A percentile compares a stretch with the other conserved stretches of the same genome.
Evolutionary conservation across 1,139 yeast genomes (phyloP).

Genomic region (Eremothecium gossypii): DNA sequence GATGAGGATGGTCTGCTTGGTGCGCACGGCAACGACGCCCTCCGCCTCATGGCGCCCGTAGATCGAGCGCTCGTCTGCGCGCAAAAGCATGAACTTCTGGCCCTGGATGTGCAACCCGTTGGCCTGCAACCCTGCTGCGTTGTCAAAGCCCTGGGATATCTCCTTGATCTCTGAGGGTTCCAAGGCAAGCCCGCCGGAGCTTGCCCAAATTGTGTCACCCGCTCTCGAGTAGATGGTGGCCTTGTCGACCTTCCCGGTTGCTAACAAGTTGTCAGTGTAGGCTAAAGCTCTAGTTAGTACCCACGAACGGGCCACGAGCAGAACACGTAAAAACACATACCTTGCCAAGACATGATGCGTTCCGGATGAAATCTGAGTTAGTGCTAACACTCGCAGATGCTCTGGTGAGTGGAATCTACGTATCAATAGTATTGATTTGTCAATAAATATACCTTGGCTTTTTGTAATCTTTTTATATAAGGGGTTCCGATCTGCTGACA

Average conservation of each 20-base stretch:
- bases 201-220: slow-evolving; percentile 94
- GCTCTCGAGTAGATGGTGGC: slow-evolving; percentile 92
- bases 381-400: background rate
- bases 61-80: slow-evolving; percentile 87
- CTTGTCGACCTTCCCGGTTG: slow-evolving; percentile 79
- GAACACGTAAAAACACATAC: slow-evolving; percentile 23
- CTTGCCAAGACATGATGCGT: slow-evolving; percentile 36
- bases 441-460: background rate
- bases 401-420: background rate
- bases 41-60: slow-evolving; percentile 85
- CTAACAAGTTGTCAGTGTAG: slow-evolving; percentile 84
- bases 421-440: background rate
- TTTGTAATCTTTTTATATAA: background rate
- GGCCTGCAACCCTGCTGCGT: slow-evolving; percentile 70
- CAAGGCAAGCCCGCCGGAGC: slow-evolving; percentile 60
- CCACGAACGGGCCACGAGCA: background rate
- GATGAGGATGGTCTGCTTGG: slow-evolving; percentile 81
- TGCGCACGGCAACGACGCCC: slow-evolving; percentile 86
- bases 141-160: slow-evolving; percentile 71
- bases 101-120: slow-evolving; percentile 80
- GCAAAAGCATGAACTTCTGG: slow-evolving; percentile 77
- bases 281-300: slow-evolving; percentile 35
- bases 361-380: background rate
- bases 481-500: background rate
- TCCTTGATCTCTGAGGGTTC: slow-evolving; percentile 62